Base-by-base conservation (phyloP, 352 stramenopile genomes). In the Pythium brassicae region DNA sequence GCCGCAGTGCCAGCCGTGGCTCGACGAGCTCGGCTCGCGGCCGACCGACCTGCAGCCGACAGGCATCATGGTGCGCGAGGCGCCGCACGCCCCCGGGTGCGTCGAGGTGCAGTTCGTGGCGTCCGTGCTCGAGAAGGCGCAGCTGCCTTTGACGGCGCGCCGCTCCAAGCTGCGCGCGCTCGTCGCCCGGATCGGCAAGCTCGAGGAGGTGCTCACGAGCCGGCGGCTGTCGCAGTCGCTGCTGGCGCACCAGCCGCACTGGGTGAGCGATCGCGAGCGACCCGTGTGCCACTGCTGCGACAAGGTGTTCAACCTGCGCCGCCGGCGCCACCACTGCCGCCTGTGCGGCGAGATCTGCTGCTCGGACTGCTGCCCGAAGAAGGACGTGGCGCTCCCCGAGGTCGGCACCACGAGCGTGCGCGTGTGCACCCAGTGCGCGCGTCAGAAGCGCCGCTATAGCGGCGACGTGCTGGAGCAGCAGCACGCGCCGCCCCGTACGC, bases 291-390 rank as follows among this genome's bases (percentile, higher is more conserved):
- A 76, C 51, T 72, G 74, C 19, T 92, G 82, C 34, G 70, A 81
- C 46, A 75, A 76, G 20, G 79, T 82, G 48, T 92, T 92, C 57
- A 70, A 68, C 0, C 40, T 92, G n/a, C 86, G 78, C 14, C 78
- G 81, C 27, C 75, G 82, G 19, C 82, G 82, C 29, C 82, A 92
- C 63, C 82, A 92, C 53, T 92, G 82, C 54, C 82, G 82, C 23
- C 59, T 92, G 20, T 92, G 82, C 27, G 82, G 82, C 42, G 82
- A 92, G 65, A 60, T 92, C 56, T 87, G 77, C 52, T 92, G 82
- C 55, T 81, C 78, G 3, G 77, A 86, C 34, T 92, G 82, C 59
- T 88, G 72, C 3, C 82, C 82, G n/a, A 92, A 92, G 53, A 85
- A 90, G 68, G 82, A 89, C 54, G 71, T 92, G 22, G 76, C 72